phyloP scores from a whole-genome alignment of 495 filamentous ascomycete genomes.

The Jackrogersella minutella region DNA sequence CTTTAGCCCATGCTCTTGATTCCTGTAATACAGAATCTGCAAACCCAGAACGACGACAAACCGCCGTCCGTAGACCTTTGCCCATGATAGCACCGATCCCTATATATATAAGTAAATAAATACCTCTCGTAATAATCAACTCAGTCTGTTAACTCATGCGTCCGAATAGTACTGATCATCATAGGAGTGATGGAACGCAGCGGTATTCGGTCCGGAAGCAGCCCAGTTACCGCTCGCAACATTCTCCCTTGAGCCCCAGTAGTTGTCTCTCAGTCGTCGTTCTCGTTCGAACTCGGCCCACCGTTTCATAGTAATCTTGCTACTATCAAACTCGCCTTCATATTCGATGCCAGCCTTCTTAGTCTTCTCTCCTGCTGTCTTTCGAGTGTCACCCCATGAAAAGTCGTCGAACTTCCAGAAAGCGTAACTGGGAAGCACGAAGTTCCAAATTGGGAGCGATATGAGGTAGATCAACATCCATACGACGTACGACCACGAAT shows the following conservation, averaged over 20 bases:
- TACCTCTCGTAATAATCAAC: constrained; percentile 18
- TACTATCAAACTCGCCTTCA: constrained; percentile 96
- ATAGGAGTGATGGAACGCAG: constrained; percentile 52
- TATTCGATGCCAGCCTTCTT: constrained; percentile 80
- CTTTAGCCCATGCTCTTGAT: constrained; percentile 24
- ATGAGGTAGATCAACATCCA: constrained; percentile 98
- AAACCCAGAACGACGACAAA: neutral
- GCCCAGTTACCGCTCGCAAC: constrained; percentile 49
- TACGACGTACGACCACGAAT: constrained; percentile 87
- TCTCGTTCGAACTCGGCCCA: constrained; percentile 94
- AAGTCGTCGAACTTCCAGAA: constrained; percentile 99
- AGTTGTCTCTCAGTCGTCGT: constrained; percentile 50
- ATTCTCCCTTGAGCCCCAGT: constrained; percentile 59
- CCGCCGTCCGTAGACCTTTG: constrained; percentile 5
- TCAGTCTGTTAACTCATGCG: constrained; percentile 41
- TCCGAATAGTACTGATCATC: constrained; percentile 62
- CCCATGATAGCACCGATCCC: constrained; percentile 11
- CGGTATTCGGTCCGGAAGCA: constrained; percentile 23
- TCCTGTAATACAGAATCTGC: constrained; percentile 21
- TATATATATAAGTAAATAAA: constrained; percentile 32
- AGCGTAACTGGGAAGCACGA: constrained; percentile 90
- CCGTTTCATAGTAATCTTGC: constrained; percentile 97
- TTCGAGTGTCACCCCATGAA: constrained; percentile 97
- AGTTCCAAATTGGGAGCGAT: constrained; percentile 97
- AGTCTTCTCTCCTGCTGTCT: constrained; percentile 89